A percentile compares a stretch with the other conserved stretches of the same genome.
phyloP scores from a whole-genome alignment of 257 asterid genomes.

The Plantago major region DNA sequence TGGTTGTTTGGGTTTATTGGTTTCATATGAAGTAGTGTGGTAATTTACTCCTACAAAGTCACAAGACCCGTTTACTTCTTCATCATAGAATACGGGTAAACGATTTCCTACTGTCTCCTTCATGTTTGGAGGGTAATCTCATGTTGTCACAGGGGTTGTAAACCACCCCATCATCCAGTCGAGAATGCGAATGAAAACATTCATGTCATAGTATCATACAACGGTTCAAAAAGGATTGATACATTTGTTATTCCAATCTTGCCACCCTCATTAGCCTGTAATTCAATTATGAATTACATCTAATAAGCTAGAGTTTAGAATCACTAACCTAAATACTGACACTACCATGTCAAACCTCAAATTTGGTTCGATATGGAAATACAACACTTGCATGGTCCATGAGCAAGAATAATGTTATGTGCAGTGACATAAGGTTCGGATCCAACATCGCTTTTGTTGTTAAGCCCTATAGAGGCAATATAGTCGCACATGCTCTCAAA shows the following conservation, averaged over 20 bases:
- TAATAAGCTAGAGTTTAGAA: neutral
- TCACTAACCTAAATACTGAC: neutral
- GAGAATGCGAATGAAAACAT: conserved; percentile 7
- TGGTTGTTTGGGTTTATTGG: neutral
- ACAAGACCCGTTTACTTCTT: too few relatives aligned
- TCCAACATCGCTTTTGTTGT: conserved; percentile 22
- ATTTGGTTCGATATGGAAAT: conserved; percentile 15
- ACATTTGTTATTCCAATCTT: conserved; percentile 29
- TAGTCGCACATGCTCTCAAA: too few relatives aligned
- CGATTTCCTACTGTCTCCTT: neutral
- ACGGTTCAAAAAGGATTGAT: conserved; percentile 24
- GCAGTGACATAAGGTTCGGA: conserved; percentile 33
- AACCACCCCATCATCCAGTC: too few relatives aligned
- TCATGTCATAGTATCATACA: conserved; percentile 4
- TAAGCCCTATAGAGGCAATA: neutral
- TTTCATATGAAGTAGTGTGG: neutral
- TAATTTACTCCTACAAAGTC: too few relatives aligned
- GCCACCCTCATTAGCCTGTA: conserved; percentile 27
- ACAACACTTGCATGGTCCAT: conserved; percentile 30
- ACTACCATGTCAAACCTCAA: conserved; percentile 20
- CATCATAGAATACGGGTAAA: conserved; percentile 1
- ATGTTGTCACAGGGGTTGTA: too few relatives aligned
- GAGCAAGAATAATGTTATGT: conserved; percentile 31
- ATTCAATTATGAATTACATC: neutral
- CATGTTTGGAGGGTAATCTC: too few relatives aligned